phyloP scores from a whole-genome alignment of 139 green algal genomes.

The Bryopsis sp. region DNA sequence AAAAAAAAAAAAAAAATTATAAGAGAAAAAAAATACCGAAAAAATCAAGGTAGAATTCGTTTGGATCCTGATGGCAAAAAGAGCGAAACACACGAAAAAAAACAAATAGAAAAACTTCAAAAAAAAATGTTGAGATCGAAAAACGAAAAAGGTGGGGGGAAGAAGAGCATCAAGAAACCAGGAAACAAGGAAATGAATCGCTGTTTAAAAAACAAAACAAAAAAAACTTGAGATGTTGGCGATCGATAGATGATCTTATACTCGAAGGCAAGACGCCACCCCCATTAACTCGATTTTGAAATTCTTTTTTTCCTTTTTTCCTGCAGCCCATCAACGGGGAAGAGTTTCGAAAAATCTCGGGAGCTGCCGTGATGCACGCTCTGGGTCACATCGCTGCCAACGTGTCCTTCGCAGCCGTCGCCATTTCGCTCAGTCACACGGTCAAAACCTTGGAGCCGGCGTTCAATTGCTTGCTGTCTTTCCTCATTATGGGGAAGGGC shows the following conservation, averaged over 20 bases:
- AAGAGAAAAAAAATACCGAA: too few relatives aligned
- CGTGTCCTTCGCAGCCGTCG: slow-evolving; percentile 94
- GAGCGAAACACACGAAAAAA: too few relatives aligned
- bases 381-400: slow-evolving; percentile 95
- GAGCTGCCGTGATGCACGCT: slow-evolving; percentile 89
- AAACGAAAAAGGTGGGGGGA: too few relatives aligned
- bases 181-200: background rate
- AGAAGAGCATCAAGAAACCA: background rate
- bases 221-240: too few relatives aligned
- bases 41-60: too few relatives aligned
- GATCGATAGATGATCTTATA: too few relatives aligned
- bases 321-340: slow-evolving; percentile 65
- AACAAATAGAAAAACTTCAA: too few relatives aligned
- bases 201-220: too few relatives aligned
- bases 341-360: slow-evolving; percentile 77
- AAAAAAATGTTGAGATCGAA: too few relatives aligned
- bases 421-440: slow-evolving; percentile 97
- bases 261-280: too few relatives aligned
- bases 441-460: slow-evolving; percentile 96
- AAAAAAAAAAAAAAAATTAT: too few relatives aligned
- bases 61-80: too few relatives aligned
- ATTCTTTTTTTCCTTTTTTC: background rate
- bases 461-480: slow-evolving; percentile 84
- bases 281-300: background rate
- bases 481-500: slow-evolving; percentile 66